Conservation (phyloP, 2,329 filamentous ascomycete species). For the Colletotrichum chrysophilum region DNA sequence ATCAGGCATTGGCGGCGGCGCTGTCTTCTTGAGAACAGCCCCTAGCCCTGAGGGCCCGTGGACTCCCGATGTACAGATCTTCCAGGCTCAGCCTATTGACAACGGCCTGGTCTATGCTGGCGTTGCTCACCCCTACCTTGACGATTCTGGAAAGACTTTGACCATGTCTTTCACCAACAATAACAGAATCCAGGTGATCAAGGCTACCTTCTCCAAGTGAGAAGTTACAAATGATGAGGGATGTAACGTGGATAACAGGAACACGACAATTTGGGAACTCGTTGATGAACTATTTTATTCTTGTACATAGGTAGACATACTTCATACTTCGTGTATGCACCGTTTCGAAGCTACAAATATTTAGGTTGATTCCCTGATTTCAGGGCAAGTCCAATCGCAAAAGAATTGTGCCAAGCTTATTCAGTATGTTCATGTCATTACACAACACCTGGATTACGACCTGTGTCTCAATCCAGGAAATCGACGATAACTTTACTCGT, state of each 20-base stretch:
- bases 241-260: neutral
- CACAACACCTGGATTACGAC: too few relatives aligned
- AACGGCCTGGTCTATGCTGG: slow-evolving; percentile 40
- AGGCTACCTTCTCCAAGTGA: slow-evolving; percentile 28
- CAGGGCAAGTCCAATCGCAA: too few relatives aligned
- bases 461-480: too few relatives aligned
- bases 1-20: neutral
- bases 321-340: neutral
- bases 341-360: neutral
- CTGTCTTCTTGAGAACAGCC: slow-evolving; percentile 29
- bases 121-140: slow-evolving; percentile 41
- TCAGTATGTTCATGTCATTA: neutral
- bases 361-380: neutral
- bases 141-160: slow-evolving; percentile 37
- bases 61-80: slow-evolving; percentile 39
- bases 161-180: slow-evolving; percentile 45
- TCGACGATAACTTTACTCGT: too few relatives aligned
- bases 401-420: neutral
- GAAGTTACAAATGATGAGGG: neutral
- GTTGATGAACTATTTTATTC: neutral
- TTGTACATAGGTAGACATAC: neutral
- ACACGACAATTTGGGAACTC: neutral
- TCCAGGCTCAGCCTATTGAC: slow-evolving; percentile 35
- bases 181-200: slow-evolving; percentile 41
- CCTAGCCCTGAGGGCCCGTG: slow-evolving; percentile 39